Base-by-base conservation (phyloP, 805 yeast genomes). In the Candida sphagnicola region DNA sequence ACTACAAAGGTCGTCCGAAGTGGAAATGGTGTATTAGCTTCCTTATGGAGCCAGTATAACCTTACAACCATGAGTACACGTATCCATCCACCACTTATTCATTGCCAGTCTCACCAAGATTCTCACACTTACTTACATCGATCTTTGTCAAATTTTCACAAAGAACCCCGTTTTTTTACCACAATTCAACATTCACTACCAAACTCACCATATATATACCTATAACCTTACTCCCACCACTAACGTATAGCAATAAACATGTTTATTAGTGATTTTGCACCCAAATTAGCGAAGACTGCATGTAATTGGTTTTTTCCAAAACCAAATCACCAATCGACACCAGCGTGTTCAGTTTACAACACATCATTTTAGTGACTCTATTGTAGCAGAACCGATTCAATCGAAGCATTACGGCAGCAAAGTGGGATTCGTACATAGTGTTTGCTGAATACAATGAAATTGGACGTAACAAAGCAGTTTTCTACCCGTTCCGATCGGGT, bases 401-500 rank as follows among this genome's bases (percentile, higher is more conserved):
- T 12, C 29, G 29, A 26, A 8, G 13, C 15, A 10, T 8, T 8
- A 5, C 29, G 13, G 6, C n/a, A 10, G 29, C 29, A 5, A 12
- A n/a, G 14, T 6, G 13, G n/a, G 14, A 26, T 26, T 26, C 15
- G 13, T 26, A 10, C n/a, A 5, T 26, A 26, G 29, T 5, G n/a
- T 12, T 26, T 26, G n/a, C 13, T 11, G 19, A 25, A 18, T 14
- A 41, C 23, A 24, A 65, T 65, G 70, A 65, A 65, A 56, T 62
- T 66, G 67, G 72, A 59, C 61, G 67, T 60, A 44, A 57, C 83
- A 77, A 87, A 85, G 71, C 82, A 82, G 53, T 86, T 90, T 65
- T 83, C 88, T 50, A 79, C 93, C 46, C 86, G 96, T 54, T 83
- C 97, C 28, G 97, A 90, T 62, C 82, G 99, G 62, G 97, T 93